Percentiles rank a stretch among this genome's conserved stretches.
These are phyloP conservation scores for Stemphylium lycopersici DNA, from an alignment of 2,329 filamentous ascomycete species.

Conservation along the genomic window DNA sequence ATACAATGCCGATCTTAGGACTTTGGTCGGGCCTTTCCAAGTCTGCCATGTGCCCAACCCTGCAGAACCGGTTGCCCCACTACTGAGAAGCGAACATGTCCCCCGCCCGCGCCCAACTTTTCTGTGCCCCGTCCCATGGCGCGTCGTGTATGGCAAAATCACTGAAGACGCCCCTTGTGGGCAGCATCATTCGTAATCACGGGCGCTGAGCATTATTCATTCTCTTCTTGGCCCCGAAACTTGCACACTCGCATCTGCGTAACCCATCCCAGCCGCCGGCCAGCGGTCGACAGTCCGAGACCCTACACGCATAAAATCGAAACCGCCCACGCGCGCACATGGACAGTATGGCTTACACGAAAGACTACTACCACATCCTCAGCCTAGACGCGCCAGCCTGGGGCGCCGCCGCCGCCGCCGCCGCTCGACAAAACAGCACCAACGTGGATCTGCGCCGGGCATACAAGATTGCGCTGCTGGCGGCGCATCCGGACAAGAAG, in stretches of 20 bases:
- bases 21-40: conserved; percentile 16
- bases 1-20: conserved; percentile 2
- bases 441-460: conserved; percentile 43
- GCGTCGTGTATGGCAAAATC: conserved; percentile 7
- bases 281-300: background rate
- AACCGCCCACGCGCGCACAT: background rate
- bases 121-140: conserved; percentile 2
- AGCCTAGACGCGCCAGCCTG: conserved; percentile 21
- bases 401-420: background rate
- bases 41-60: conserved; percentile 17
- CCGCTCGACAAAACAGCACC: background rate
- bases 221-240: background rate
- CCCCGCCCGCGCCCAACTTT: conserved; percentile 17
- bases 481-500: conserved; percentile 65
- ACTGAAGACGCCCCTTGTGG: conserved; percentile 2
- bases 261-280: background rate
- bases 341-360: conserved; percentile 29
- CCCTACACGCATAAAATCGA: background rate
- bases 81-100: conserved; percentile 10
- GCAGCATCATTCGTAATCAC: background rate
- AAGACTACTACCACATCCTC: conserved; percentile 41
- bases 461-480: conserved; percentile 63
- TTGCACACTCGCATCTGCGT: too few relatives aligned
- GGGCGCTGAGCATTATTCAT: too few relatives aligned
- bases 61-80: conserved; percentile 18